These are phyloP conservation scores for Xylogone sp. DNA, from an alignment of 2,329 filamentous ascomycete species.

Conservation along the genomic window DNA sequence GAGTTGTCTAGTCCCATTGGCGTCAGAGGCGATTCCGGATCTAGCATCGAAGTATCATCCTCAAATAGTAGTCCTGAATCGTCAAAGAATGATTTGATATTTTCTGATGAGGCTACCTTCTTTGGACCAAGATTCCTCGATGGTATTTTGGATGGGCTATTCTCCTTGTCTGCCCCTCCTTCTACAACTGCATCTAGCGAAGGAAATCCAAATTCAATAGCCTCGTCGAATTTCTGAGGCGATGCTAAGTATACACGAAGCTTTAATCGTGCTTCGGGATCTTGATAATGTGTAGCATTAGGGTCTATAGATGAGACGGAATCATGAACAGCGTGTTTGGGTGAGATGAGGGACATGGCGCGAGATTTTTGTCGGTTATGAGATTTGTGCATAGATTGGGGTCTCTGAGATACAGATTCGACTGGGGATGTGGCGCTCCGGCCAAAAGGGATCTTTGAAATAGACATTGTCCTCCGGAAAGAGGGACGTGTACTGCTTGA, in stretches of 20 bases:
- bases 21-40: conserved; percentile 49
- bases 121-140: conserved; percentile 17
- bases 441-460: conserved; percentile 61
- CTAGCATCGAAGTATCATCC: conserved; percentile 50
- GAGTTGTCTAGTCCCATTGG: conserved; percentile 23
- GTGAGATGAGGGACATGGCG: conserved; percentile 50
- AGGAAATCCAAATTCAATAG: conserved; percentile 89
- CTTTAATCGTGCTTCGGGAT: conserved; percentile 83
- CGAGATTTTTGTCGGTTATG: conserved; percentile 43
- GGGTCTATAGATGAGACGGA: conserved; percentile 59
- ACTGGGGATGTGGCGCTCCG: conserved; percentile 45
- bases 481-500: conserved; percentile 50
- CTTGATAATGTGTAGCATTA: conserved; percentile 78
- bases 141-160: conserved; percentile 13
- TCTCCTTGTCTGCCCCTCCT: conserved; percentile 27
- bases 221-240: conserved; percentile 93
- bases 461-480: conserved; percentile 68
- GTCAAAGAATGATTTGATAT: conserved; percentile 35
- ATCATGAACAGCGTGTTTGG: conserved; percentile 35
- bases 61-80: conserved; percentile 54
- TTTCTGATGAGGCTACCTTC: conserved; percentile 8
- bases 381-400: conserved; percentile 12
- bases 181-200: conserved; percentile 45
- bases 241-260: conserved; percentile 82
- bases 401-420: conserved; percentile 27